Percentiles rank a stretch among this genome's conserved stretches.
Conservation (phyloP, 2,329 filamentous ascomycete genomes). For the Emergomyces africanus region DNA sequence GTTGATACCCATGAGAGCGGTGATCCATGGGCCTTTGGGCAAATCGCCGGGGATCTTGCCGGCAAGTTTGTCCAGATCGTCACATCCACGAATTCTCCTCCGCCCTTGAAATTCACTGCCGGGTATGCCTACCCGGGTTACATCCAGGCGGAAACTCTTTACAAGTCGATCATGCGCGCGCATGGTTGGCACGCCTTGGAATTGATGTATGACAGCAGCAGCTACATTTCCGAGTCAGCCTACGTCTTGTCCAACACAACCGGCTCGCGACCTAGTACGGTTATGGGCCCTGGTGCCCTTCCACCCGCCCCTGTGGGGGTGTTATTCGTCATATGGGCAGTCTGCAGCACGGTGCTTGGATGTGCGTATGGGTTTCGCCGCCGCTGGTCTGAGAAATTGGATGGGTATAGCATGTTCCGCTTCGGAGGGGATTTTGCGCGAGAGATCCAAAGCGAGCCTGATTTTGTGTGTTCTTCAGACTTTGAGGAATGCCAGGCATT, state of each 20-base stretch:
- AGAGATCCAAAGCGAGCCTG: background rate
- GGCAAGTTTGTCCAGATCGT: background rate
- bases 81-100: background rate
- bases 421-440: constrained; percentile 6
- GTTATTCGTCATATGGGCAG: background rate
- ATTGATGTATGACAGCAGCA: background rate
- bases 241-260: background rate
- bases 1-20: background rate
- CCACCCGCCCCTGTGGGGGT: background rate
- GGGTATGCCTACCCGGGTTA: background rate
- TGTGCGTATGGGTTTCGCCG: background rate
- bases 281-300: background rate
- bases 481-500: background rate
- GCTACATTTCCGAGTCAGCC: background rate
- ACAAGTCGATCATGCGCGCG: background rate
- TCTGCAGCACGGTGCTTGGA: background rate
- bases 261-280: background rate
- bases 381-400: constrained; percentile 1
- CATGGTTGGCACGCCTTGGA: background rate
- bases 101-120: background rate
- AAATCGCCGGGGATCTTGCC: background rate
- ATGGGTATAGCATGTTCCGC: constrained; percentile 9
- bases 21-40: background rate
- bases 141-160: background rate
- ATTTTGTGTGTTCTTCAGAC: background rate